Percentiles rank a stretch among this genome's conserved stretches.
These are phyloP conservation scores for Capronia americana DNA, from an alignment of 2,329 filamentous ascomycete species.

Conservation along the genomic window DNA sequence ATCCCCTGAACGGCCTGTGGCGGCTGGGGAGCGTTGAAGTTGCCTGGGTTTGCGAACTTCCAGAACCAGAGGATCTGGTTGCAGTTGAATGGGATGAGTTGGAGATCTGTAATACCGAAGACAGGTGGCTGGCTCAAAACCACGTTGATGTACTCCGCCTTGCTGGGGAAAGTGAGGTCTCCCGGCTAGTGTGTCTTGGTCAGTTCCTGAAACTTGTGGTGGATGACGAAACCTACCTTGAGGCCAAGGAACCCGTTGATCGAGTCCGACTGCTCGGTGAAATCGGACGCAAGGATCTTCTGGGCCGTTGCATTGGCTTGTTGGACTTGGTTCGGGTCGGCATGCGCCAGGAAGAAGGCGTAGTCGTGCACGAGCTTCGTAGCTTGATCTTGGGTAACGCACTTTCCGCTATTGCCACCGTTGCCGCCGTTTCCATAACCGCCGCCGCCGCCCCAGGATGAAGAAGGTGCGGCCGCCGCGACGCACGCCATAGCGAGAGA, in stretches of 20 bases:
- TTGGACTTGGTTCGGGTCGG: constrained; percentile 10
- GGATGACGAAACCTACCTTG: constrained; percentile 1
- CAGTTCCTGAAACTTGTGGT: background rate
- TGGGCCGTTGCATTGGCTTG: constrained; percentile 19
- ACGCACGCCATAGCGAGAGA: constrained; percentile 10
- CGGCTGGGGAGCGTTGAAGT: constrained; percentile 14
- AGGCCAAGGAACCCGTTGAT: constrained; percentile 20
- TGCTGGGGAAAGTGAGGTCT: constrained; percentile 13
- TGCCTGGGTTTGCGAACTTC: constrained; percentile 16
- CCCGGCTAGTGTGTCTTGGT: constrained; percentile 2
- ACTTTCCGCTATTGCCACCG: background rate
- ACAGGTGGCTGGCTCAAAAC: constrained; percentile 9
- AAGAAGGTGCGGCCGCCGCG: constrained; percentile 12
- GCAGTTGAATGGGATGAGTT: constrained; percentile 17
- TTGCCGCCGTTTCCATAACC: constrained; percentile 6
- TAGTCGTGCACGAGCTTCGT: constrained; percentile 19
- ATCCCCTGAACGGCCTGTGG: constrained; percentile 15
- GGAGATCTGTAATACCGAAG: constrained; percentile 14
- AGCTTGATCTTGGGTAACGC: constrained; percentile 13
- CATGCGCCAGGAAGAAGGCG: constrained; percentile 20
- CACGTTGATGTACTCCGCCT: constrained; percentile 15
- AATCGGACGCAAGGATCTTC: constrained; percentile 14
- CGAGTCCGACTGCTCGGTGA: constrained; percentile 20
- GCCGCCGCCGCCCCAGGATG: constrained; percentile 1
- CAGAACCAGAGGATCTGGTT: constrained; percentile 21